These are phyloP conservation scores for Bremia lactucae DNA, from an alignment of 352 stramenopile genomes.

Conservation along the genomic window DNA sequence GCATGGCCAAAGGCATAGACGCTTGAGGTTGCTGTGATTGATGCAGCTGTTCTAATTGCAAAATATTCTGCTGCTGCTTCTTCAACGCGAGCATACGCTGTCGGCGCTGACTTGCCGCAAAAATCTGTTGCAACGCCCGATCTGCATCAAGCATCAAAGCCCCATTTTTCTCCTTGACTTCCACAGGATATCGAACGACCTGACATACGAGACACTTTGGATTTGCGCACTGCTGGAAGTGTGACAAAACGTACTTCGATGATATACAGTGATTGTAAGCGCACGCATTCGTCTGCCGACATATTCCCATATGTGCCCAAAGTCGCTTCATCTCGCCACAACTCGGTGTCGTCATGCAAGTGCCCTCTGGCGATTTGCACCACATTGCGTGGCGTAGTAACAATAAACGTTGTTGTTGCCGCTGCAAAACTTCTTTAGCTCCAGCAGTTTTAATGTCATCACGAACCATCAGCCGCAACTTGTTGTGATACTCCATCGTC, in stretches of 20 bases:
- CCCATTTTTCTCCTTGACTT: conserved; percentile 87
- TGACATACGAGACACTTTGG: conserved; percentile 95
- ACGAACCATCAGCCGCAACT: conserved; percentile 69
- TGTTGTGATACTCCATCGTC: conserved; percentile 77
- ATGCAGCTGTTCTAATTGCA: conserved; percentile 21
- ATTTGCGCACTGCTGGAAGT: conserved; percentile 98
- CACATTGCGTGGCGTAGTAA: conserved; percentile 96
- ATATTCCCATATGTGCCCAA: conserved; percentile 97
- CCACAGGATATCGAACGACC: conserved; percentile 94
- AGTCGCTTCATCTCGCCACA: conserved; percentile 97
- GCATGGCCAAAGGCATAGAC: conserved; percentile 15
- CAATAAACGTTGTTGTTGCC: conserved; percentile 96
- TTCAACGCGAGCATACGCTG: conserved; percentile 37
- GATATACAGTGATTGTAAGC: conserved; percentile 96
- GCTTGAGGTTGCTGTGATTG: conserved; percentile 11
- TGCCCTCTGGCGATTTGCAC: conserved; percentile 91
- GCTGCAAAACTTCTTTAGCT: conserved; percentile 92
- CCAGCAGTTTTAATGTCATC: conserved; percentile 58
- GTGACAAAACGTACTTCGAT: conserved; percentile 97
- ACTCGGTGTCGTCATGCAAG: conserved; percentile 91
- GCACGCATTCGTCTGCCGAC: conserved; percentile 94
- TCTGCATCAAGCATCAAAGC: conserved; percentile 76
- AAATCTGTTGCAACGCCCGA: conserved; percentile 67
- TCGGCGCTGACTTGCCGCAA: conserved; percentile 52
- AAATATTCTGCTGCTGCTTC: conserved; percentile 28